Percentiles rank a stretch among this genome's conserved stretches.
Conservation (phyloP, 768 basidiomycete genomes). For the Phanerodontia chrysosporium region DNA sequence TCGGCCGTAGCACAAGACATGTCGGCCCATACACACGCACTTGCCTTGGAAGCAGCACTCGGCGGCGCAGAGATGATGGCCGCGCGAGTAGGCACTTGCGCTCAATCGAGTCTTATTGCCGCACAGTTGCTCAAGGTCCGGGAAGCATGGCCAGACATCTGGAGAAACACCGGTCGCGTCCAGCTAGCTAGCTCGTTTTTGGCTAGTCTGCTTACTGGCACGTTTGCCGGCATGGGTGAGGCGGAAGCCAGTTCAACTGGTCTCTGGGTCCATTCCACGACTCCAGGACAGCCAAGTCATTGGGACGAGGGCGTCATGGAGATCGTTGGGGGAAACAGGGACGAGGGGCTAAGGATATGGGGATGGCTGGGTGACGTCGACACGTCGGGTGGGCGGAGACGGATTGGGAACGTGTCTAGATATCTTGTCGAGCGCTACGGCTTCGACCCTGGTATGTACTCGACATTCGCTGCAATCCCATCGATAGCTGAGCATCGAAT, state of each 20-base stretch:
- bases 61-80: conserved; percentile 80
- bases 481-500: neutral
- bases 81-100: conserved; percentile 68
- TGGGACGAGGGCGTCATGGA: conserved; percentile 83
- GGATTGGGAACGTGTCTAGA: conserved; percentile 61
- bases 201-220: conserved; percentile 64
- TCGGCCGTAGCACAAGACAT: conserved; percentile 76
- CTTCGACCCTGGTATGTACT: conserved; percentile 60
- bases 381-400: conserved; percentile 55
- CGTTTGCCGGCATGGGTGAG: conserved; percentile 69
- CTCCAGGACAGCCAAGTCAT: conserved; percentile 28
- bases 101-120: conserved; percentile 63
- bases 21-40: conserved; percentile 74
- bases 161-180: conserved; percentile 71
- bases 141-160: conserved; percentile 79
- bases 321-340: conserved; percentile 70
- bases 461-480: neutral
- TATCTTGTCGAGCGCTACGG: conserved; percentile 80
- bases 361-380: conserved; percentile 86
- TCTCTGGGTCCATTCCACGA: conserved; percentile 57
- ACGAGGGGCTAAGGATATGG: conserved; percentile 68
- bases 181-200: conserved; percentile 77
- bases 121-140: conserved; percentile 76
- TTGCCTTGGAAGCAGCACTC: conserved; percentile 68
- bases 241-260: conserved; percentile 77